These are phyloP conservation scores for Henckelia pumila DNA, from an alignment of 257 asterid genomes.

Conservation along the genomic window DNA sequence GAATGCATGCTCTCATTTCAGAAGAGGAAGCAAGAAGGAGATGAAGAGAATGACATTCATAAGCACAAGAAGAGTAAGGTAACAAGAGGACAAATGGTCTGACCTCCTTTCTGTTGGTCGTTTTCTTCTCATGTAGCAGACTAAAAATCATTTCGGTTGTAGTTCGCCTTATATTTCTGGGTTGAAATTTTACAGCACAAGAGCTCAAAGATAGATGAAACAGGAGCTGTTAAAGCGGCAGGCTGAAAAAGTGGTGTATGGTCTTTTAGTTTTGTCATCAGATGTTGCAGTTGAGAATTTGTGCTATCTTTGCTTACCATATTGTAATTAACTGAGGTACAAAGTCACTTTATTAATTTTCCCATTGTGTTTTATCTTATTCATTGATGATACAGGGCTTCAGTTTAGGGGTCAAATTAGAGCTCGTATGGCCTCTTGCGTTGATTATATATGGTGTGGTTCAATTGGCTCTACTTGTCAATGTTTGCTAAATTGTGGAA, in stretches of 20 bases:
- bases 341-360: conserved; percentile 1
- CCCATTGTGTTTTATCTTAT: not conserved
- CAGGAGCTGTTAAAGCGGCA: conserved; percentile 54
- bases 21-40: conserved; percentile 67
- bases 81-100: conserved; percentile 16
- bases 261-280: conserved; percentile 35
- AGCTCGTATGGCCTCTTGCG: not conserved
- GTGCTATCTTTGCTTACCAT: conserved; percentile 37
- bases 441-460: not conserved
- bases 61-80: conserved; percentile 73
- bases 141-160: no score
- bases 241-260: conserved; percentile 44
- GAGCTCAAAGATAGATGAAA: conserved; percentile 61
- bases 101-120: not conserved
- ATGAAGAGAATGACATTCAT: conserved; percentile 51
- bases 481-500: not conserved
- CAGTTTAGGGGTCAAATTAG: not conserved
- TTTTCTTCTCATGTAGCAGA: not conserved
- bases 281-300: conserved; percentile 52
- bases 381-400: not conserved
- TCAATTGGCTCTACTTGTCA: not conserved
- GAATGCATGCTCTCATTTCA: conserved; percentile 26
- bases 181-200: conserved; percentile 46
- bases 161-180: not conserved
- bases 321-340: conserved; percentile 44